Evolutionary conservation across 2,329 filamentous ascomycete species (phyloP).

Genomic region (Fusarium odoratissimum): DNA sequence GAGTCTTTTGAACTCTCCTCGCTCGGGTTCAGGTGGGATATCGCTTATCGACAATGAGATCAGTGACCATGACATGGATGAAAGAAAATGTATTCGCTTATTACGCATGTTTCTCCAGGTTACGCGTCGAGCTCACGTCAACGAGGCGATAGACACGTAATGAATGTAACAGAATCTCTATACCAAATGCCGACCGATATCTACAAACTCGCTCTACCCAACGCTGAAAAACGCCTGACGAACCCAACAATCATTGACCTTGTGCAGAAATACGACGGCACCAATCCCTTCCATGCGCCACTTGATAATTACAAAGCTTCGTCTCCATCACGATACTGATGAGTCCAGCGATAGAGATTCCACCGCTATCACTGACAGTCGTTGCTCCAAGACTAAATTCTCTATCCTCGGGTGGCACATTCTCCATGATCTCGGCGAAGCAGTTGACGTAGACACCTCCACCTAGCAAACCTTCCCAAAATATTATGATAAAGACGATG

Average conservation of each 20-base stretch:
- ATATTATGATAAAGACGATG: constrained; percentile 84
- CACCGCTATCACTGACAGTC: constrained; percentile 90
- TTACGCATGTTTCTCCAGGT: constrained; percentile 8
- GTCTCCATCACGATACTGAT: constrained; percentile 86
- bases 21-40: neutral
- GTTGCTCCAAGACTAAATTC: constrained; percentile 94
- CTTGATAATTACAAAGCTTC: constrained; percentile 85
- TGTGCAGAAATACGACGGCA: constrained; percentile 68
- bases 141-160: neutral
- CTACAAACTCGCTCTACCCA: neutral
- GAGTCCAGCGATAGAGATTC: constrained; percentile 89
- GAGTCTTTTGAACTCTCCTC: neutral
- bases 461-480: constrained; percentile 94
- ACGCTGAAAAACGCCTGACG: constrained; percentile 9
- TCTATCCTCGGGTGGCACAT: constrained; percentile 78
- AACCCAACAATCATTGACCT: constrained; percentile 18
- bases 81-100: neutral
- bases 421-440: constrained; percentile 92
- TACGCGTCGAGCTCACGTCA: constrained; percentile 12
- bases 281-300: constrained; percentile 80
- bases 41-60: constrained; percentile 32
- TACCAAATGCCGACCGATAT: neutral
- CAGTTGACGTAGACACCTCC: constrained; percentile 96
- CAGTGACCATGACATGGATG: constrained; percentile 5
- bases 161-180: constrained; percentile 15